Conservation (phyloP, 257 asterid genomes). For the Agastache rugosa region DNA sequence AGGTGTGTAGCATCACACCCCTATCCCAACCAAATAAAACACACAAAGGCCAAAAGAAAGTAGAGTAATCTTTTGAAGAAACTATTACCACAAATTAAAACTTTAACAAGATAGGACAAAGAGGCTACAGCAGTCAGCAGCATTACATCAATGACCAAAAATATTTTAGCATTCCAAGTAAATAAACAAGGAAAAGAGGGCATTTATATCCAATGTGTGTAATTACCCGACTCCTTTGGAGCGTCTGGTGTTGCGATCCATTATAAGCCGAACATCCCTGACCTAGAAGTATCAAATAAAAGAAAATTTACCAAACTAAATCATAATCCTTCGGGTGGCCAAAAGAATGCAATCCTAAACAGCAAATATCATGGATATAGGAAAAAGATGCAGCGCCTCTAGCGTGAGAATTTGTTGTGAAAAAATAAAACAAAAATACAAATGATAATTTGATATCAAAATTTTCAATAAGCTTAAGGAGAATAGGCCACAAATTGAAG, state of each 20-base stretch:
- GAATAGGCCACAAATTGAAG: no score
- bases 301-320: constrained; percentile 27
- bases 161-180: constrained; percentile 14
- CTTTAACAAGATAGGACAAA: constrained; percentile 12
- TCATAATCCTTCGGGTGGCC: neutral
- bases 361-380: constrained; percentile 3
- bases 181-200: constrained; percentile 27
- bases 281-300: constrained; percentile 47
- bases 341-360: neutral
- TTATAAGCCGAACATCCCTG: constrained; percentile 73
- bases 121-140: constrained; percentile 5
- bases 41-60: neutral
- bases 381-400: constrained; percentile 12
- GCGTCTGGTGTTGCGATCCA: constrained; percentile 79
- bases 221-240: constrained; percentile 78
- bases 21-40: neutral
- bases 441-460: neutral
- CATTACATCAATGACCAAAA: constrained; percentile 14
- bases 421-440: neutral
- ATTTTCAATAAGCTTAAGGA: neutral
- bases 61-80: neutral
- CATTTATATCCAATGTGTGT: constrained; percentile 20
- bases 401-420: neutral
- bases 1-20: neutral
- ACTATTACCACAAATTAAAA: neutral